Evolutionary conservation across 2,329 filamentous ascomycete species (phyloP).

Genomic region (Aspergillus unguis): DNA sequence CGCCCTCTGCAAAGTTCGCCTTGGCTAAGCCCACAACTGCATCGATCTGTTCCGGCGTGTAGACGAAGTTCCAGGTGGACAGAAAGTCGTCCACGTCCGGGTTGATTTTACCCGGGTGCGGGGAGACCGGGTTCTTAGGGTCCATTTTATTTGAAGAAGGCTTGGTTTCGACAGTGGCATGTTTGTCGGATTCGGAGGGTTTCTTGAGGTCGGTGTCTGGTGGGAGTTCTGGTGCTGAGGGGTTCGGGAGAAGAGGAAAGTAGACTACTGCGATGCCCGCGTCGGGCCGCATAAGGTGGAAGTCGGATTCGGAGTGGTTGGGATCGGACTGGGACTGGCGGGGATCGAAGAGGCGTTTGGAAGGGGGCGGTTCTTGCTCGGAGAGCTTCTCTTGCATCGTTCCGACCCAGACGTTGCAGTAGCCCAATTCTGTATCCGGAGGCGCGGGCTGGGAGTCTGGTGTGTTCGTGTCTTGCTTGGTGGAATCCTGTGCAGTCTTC

Average conservation of each 20-base stretch:
- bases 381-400: constrained; percentile 69
- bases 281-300: constrained; percentile 68
- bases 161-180: constrained; percentile 20
- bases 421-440: constrained; percentile 62
- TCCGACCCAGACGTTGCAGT: constrained; percentile 95
- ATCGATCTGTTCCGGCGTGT: constrained; percentile 86
- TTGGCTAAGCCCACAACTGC: constrained; percentile 75
- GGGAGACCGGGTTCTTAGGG: constrained; percentile 20
- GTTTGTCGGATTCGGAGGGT: constrained; percentile 22
- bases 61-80: constrained; percentile 97
- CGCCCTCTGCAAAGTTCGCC: constrained; percentile 82
- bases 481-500: constrained; percentile 52
- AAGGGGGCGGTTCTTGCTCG: constrained; percentile 51
- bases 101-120: constrained; percentile 68
- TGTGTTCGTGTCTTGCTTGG: constrained; percentile 40
- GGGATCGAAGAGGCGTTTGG: constrained; percentile 47
- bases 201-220: constrained; percentile 22
- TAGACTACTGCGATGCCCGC: constrained; percentile 89
- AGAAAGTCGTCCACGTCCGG: constrained; percentile 81
- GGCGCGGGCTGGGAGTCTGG: constrained; percentile 35
- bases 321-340: constrained; percentile 54
- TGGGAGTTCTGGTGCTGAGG: constrained; percentile 38
- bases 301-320: constrained; percentile 61
- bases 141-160: constrained; percentile 19
- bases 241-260: constrained; percentile 82